Conservation (phyloP, 2,329 filamentous ascomycete species). For the Rutstroemia sp. region DNA sequence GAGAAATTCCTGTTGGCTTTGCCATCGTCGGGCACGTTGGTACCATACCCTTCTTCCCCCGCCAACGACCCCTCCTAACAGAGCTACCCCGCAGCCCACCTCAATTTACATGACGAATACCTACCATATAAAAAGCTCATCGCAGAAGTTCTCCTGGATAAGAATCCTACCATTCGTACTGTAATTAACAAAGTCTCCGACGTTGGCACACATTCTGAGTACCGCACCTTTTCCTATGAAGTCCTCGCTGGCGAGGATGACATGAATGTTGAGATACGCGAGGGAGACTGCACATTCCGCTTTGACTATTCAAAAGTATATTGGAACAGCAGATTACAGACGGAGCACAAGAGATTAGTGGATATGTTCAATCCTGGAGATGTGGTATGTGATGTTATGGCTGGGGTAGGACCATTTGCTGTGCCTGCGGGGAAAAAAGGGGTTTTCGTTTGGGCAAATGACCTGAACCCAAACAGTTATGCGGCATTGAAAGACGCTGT, state of each 20-base stretch:
- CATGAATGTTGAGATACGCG: constrained; percentile 73
- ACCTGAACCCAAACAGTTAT: constrained; percentile 88
- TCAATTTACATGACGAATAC: constrained; percentile 81
- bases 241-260: constrained; percentile 76
- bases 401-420: constrained; percentile 91
- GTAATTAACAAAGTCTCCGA: constrained; percentile 95
- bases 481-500: constrained; percentile 64
- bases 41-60: constrained; percentile 32
- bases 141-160: constrained; percentile 79
- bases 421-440: constrained; percentile 83
- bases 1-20: constrained; percentile 79
- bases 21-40: constrained; percentile 82
- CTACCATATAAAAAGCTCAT: constrained; percentile 81
- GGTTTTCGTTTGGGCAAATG: constrained; percentile 94
- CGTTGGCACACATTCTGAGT: constrained; percentile 78
- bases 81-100: constrained; percentile 52
- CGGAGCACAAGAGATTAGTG: constrained; percentile 78
- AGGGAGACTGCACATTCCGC: constrained; percentile 77
- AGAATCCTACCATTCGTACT: constrained; percentile 73
- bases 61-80: not conserved
- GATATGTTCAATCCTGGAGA: constrained; percentile 73
- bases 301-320: constrained; percentile 97
- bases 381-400: constrained; percentile 94
- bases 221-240: constrained; percentile 89
- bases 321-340: constrained; percentile 91